phyloP scores from a whole-genome alignment of 768 basidiomycete genomes.

The Leccinum variicolor region DNA sequence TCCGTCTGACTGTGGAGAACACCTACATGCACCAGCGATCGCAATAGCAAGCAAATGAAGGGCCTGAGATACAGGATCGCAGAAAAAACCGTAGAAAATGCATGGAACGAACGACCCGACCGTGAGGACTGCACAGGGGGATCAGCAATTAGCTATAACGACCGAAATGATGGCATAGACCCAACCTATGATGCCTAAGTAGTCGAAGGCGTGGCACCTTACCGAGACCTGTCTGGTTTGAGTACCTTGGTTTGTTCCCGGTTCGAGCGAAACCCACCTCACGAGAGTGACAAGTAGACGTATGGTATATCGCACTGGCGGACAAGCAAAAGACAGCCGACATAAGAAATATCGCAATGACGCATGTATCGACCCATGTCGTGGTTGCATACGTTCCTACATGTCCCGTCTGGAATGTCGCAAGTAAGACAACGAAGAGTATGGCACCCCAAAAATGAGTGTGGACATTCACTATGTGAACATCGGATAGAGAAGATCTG shows the following conservation, averaged over 20 bases:
- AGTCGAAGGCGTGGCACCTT: conserved; percentile 65
- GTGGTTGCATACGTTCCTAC: conserved; percentile 49
- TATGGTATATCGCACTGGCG: conserved; percentile 73
- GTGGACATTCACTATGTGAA: conserved; percentile 74
- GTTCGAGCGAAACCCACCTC: conserved; percentile 40
- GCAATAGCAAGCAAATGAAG: conserved; percentile 54
- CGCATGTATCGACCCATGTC: conserved; percentile 58
- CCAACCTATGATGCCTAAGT: conserved; percentile 74
- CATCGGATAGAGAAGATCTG: conserved; percentile 8
- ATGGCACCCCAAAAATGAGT: conserved; percentile 71
- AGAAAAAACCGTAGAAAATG: conserved; percentile 78
- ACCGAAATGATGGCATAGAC: conserved; percentile 1
- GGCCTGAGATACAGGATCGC: conserved; percentile 49
- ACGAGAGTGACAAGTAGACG: conserved; percentile 67
- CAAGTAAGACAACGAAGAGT: conserved; percentile 55
- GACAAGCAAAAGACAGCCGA: conserved; percentile 73
- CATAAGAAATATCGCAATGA: conserved; percentile 61
- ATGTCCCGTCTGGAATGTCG: conserved; percentile 50
- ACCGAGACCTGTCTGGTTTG: conserved; percentile 48
- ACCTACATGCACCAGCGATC: conserved; percentile 56
- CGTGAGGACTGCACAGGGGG: conserved; percentile 45
- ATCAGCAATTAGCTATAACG: conserved; percentile 5
- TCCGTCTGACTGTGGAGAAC: not conserved
- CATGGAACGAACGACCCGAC: conserved; percentile 78
- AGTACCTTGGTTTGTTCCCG: not conserved